These are phyloP conservation scores for Mortierella polycephala DNA, from an alignment of 371 early-diverging fungal genomes.

Conservation along the genomic window DNA sequence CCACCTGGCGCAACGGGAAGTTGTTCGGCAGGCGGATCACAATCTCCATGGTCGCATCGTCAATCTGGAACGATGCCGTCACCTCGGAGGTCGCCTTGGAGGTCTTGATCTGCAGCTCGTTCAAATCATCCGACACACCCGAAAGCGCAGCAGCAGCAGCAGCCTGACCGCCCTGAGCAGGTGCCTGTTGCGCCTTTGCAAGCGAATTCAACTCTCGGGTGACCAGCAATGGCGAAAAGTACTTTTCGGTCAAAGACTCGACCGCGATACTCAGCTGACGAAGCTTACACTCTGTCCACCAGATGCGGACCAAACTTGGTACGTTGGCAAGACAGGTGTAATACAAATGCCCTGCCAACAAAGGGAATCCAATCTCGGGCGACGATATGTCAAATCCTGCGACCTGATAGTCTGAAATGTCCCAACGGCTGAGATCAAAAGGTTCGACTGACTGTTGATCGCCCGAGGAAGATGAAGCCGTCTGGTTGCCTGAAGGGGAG, in stretches of 20 bases:
- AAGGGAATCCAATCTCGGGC: constrained; percentile 67
- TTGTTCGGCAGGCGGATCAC: constrained; percentile 80
- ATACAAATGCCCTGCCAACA: constrained; percentile 82
- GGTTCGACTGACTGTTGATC: constrained; percentile 50
- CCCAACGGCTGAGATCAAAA: constrained; percentile 82
- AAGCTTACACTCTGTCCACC: constrained; percentile 88
- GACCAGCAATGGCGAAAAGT: constrained; percentile 76
- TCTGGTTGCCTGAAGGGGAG: constrained; percentile 15
- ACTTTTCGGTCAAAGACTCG: constrained; percentile 78
- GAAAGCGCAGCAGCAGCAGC: constrained; percentile 68
- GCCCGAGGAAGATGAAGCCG: constrained; percentile 8
- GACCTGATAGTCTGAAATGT: constrained; percentile 70
- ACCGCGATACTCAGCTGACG: constrained; percentile 80
- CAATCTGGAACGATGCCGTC: constrained; percentile 81
- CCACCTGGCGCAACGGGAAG: constrained; percentile 87
- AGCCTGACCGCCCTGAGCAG: constrained; percentile 60
- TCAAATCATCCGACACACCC: constrained; percentile 57
- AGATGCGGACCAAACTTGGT: constrained; percentile 81
- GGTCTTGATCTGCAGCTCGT: constrained; percentile 77
- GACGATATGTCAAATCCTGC: constrained; percentile 58
- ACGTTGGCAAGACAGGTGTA: constrained; percentile 69
- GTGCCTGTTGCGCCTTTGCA: constrained; percentile 54
- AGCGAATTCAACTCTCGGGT: constrained; percentile 69
- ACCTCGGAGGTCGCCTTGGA: constrained; percentile 77
- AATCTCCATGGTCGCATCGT: constrained; percentile 89